A percentile compares a stretch with the other conserved stretches of the same genome.
These are phyloP conservation scores for Stephania yunnanensis DNA, from an alignment of 164 flowering plant genomes.

Conservation along the genomic window DNA sequence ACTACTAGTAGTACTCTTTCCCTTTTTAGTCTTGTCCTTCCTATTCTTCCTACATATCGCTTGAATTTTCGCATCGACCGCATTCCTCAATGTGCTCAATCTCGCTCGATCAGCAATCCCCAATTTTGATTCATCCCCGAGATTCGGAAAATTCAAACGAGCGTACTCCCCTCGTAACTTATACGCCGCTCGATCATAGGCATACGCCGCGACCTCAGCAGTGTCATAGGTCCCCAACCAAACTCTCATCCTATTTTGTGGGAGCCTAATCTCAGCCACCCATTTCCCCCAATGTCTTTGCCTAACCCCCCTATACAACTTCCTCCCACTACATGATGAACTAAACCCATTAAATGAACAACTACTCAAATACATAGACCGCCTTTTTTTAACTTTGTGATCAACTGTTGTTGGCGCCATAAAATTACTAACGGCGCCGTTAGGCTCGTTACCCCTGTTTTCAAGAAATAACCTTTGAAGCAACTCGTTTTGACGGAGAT, in stretches of 20 bases:
- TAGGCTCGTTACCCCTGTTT: constrained; percentile 18
- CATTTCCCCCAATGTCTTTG: constrained; percentile 99
- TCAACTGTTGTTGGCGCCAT: not conserved
- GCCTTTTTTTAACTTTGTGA: constrained; percentile 1
- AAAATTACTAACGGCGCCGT: not conserved
- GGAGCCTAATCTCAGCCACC: constrained; percentile 96
- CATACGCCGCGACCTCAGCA: constrained; percentile 89
- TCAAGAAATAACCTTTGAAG: constrained; percentile 44
- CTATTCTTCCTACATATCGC: constrained; percentile 65
- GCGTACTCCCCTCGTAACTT: constrained; percentile 90
- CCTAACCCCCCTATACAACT: constrained; percentile 92
- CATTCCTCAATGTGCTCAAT: constrained; percentile 37
- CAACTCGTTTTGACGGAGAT: constrained; percentile 60
- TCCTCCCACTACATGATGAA: constrained; percentile 34
- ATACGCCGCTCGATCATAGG: constrained; percentile 89
- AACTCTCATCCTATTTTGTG: constrained; percentile 81
- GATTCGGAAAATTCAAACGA: constrained; percentile 72
- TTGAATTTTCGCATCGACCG: constrained; percentile 84
- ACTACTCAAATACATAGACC: not conserved
- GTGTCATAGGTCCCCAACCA: constrained; percentile 95
- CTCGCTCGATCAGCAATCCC: constrained; percentile 41
- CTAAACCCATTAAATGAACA: not conserved
- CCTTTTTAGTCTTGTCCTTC: constrained; percentile 38
- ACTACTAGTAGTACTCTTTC: constrained; percentile 7
- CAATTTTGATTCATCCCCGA: constrained; percentile 38